Conservation (phyloP, 805 yeast genomes). For the Kluyveromyces lactis region DNA sequence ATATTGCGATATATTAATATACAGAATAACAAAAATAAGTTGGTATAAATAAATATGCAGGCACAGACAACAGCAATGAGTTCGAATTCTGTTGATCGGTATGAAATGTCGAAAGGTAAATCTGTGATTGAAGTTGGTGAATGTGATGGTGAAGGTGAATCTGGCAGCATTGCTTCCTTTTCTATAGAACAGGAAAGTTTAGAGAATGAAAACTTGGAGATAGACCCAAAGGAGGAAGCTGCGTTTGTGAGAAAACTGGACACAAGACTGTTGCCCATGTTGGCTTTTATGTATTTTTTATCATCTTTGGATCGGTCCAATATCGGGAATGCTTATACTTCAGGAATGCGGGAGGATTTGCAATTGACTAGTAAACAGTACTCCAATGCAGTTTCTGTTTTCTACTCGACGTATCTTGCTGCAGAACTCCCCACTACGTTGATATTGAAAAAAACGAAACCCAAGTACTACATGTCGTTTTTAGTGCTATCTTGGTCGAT, state of each 20-base stretch:
- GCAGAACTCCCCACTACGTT: conserved; percentile 29
- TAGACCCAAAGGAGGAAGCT: conserved; percentile 13
- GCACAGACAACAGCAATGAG: background rate
- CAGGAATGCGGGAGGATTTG: conserved; percentile 46
- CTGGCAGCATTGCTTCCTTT: conserved; percentile 7
- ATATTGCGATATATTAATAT: too few species aligned
- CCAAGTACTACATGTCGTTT: conserved; percentile 19
- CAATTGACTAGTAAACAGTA: conserved; percentile 39
- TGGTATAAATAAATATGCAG: background rate
- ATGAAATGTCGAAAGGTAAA: conserved; percentile 1
- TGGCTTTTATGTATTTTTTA: conserved; percentile 28
- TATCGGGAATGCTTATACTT: conserved; percentile 50
- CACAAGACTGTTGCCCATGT: conserved; percentile 25
- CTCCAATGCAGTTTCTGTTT: conserved; percentile 30
- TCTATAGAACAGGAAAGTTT: conserved; percentile 5
- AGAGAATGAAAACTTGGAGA: conserved; percentile 7
- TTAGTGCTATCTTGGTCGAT: conserved; percentile 26
- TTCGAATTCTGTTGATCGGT: background rate
- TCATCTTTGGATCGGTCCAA: conserved; percentile 46
- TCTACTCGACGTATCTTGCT: conserved; percentile 32
- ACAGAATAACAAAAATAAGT: too few species aligned
- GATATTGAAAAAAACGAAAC: conserved; percentile 22
- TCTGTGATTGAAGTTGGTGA: conserved; percentile 1
- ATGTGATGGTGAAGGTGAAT: conserved; percentile 2
- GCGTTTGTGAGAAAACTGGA: conserved; percentile 28